A percentile compares a stretch with the other conserved stretches of the same genome.
Conservation (phyloP, 2,329 filamentous ascomycete genomes). For the Cyphellophora europaea region DNA sequence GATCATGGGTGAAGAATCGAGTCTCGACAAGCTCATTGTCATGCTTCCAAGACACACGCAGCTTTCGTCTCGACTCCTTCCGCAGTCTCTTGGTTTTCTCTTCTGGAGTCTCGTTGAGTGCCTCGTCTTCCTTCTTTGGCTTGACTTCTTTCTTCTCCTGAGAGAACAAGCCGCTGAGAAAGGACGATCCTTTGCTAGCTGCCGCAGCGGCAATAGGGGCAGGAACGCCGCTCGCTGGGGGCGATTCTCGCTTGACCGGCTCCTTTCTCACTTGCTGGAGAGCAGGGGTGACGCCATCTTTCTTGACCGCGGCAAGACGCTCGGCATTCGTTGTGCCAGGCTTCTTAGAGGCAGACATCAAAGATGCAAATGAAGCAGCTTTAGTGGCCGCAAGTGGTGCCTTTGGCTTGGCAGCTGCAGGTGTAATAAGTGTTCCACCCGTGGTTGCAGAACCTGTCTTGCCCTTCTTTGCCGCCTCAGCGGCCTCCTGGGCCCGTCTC, state of each 20-base stretch:
- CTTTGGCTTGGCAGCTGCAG: conserved; percentile 25
- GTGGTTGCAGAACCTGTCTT: conserved; percentile 6
- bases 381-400: conserved; percentile 23
- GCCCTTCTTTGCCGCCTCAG: conserved; percentile 9
- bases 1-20: conserved; percentile 52
- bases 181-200: conserved; percentile 36
- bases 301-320: conserved; percentile 30
- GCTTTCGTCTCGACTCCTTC: conserved; percentile 51
- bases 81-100: conserved; percentile 49
- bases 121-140: conserved; percentile 42
- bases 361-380: conserved; percentile 35
- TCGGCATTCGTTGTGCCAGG: conserved; percentile 42
- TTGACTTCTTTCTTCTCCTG: conserved; percentile 43
- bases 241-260: conserved; percentile 26
- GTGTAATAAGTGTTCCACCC: conserved; percentile 10
- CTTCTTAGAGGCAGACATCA: conserved; percentile 40
- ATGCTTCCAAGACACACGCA: conserved; percentile 53
- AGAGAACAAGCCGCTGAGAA: conserved; percentile 40
- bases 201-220: conserved; percentile 12
- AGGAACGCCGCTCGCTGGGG: conserved; percentile 14
- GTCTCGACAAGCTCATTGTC: conserved; percentile 48
- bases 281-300: conserved; percentile 21
- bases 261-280: conserved; percentile 20
- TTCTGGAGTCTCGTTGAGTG: conserved; percentile 49
- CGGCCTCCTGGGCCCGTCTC: conserved; percentile 14